Conservation (phyloP, 257 asterid genomes). For the Sherardia arvensis region DNA sequence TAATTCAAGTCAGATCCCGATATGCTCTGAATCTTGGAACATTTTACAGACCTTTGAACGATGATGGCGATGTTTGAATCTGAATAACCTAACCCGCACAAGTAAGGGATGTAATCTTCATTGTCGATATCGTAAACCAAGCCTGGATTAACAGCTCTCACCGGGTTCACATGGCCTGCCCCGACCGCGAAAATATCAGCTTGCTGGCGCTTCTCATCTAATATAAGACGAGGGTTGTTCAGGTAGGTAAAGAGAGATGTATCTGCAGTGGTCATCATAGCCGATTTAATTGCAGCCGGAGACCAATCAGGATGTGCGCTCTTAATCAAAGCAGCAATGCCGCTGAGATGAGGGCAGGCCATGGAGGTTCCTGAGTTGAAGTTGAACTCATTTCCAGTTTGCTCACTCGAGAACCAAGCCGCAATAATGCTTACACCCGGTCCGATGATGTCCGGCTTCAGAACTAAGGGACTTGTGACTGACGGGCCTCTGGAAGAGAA, state of each 20-base stretch:
- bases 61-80: not conserved
- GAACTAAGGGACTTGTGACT: not conserved
- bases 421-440: not conserved
- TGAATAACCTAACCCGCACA: not conserved
- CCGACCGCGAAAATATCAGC: not conserved
- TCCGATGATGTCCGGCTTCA: no score
- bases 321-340: not conserved
- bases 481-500: not conserved
- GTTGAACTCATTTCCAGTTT: not conserved
- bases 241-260: not conserved
- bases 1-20: not conserved
- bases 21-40: not conserved
- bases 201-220: not conserved
- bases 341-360: not conserved
- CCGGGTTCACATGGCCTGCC: not conserved
- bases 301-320: slow-evolving; percentile 4
- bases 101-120: not conserved
- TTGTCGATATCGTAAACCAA: not conserved
- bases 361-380: not conserved
- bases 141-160: not conserved
- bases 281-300: no score
- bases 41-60: not conserved
- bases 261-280: not conserved
- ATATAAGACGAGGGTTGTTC: not conserved
- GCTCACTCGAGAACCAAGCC: not conserved